A percentile compares a stretch with the other conserved stretches of the same genome.
phyloP scores from a whole-genome alignment of 169 alveolate genomes.

The Babesia gibsoni region DNA sequence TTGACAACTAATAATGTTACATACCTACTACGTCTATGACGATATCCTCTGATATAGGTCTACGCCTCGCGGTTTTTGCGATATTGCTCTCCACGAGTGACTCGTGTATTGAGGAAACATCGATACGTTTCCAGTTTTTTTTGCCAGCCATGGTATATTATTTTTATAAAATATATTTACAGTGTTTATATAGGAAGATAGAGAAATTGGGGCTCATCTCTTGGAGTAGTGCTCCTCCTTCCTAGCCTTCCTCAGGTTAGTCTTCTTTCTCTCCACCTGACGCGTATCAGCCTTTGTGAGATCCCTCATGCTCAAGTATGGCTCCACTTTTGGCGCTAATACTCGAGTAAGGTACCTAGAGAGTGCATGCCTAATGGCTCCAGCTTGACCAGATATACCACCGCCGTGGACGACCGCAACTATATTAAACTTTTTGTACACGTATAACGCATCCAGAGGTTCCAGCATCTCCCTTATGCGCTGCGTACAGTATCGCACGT shows the following conservation, averaged over 20 bases:
- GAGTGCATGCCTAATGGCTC: constrained; percentile 76
- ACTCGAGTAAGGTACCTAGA: constrained; percentile 63
- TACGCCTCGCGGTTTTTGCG: constrained; percentile 15
- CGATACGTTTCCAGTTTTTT: constrained; percentile 39
- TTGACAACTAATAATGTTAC: too few relatives aligned
- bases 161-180: background rate
- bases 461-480: constrained; percentile 68
- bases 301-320: constrained; percentile 30
- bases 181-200: background rate
- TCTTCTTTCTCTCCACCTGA: constrained; percentile 61
- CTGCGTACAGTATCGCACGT: constrained; percentile 65
- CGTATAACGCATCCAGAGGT: constrained; percentile 61
- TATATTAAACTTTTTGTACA: constrained; percentile 66
- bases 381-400: constrained; percentile 73
- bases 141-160: constrained; percentile 1
- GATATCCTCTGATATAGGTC: constrained; percentile 7
- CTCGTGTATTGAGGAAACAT: constrained; percentile 37
- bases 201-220: constrained; percentile 6
- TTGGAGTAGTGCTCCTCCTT: constrained; percentile 62
- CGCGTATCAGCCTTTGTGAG: constrained; percentile 51
- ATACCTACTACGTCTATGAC: constrained; percentile 16
- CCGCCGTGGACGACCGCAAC: constrained; percentile 74
- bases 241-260: constrained; percentile 64
- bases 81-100: constrained; percentile 29
- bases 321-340: constrained; percentile 68